Conservation (phyloP, 2,329 filamentous ascomycete genomes). For the Botrytis fragariae region DNA sequence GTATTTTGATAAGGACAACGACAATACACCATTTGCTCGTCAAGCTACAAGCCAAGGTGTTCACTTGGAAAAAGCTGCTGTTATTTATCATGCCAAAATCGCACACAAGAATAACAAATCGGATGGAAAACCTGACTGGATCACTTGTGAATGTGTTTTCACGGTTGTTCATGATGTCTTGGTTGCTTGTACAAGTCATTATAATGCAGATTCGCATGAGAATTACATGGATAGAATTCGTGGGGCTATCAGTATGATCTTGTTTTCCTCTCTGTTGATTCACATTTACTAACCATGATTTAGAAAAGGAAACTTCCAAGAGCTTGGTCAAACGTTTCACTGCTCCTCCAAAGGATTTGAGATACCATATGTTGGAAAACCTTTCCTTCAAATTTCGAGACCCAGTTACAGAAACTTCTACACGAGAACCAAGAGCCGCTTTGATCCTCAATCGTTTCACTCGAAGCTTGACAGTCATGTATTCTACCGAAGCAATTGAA, state of each 20-base stretch:
- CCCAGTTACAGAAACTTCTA: constrained; percentile 51
- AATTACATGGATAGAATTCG: constrained; percentile 2
- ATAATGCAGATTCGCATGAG: constrained; percentile 44
- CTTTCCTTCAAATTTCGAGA: constrained; percentile 76
- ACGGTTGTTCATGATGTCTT: constrained; percentile 85
- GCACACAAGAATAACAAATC: constrained; percentile 56
- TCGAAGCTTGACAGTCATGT: constrained; percentile 79
- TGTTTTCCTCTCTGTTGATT: too few relatives aligned
- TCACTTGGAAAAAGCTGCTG: constrained; percentile 77
- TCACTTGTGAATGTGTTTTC: constrained; percentile 85
- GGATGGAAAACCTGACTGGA: constrained; percentile 46
- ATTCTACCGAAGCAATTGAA: constrained; percentile 72
- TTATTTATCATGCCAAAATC: constrained; percentile 76
- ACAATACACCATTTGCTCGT: constrained; percentile 73
- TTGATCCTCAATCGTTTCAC: constrained; percentile 86
- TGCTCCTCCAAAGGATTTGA: constrained; percentile 75
- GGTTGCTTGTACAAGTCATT: constrained; percentile 80
- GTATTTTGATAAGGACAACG: constrained; percentile 68
- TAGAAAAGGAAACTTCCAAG: constrained; percentile 4
- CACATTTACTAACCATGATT: neutral
- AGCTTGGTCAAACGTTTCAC: constrained; percentile 62
- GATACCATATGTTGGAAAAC: constrained; percentile 87
- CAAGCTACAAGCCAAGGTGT: constrained; percentile 67
- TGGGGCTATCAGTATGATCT: neutral
- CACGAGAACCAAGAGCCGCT: constrained; percentile 77